Percentiles rank a stretch among this genome's conserved stretches.
These are phyloP conservation scores for Talaromyces sp. DNA, from an alignment of 2,329 filamentous ascomycete species.

Conservation along the genomic window DNA sequence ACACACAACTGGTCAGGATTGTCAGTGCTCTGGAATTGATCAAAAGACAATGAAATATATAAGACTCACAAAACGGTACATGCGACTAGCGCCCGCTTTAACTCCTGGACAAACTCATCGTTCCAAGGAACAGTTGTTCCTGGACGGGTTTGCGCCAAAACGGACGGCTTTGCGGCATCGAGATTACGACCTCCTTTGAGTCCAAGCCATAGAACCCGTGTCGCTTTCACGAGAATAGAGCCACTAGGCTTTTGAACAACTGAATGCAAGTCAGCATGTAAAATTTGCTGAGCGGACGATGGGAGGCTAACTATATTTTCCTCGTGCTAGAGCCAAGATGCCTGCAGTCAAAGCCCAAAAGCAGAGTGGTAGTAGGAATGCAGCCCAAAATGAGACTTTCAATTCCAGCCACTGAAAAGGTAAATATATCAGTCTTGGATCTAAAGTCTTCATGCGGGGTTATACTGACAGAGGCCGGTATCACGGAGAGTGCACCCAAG, in stretches of 20 bases:
- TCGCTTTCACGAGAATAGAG: neutral
- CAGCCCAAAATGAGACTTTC: neutral
- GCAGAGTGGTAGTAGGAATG: neutral
- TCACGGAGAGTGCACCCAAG: neutral
- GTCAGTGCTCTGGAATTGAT: conserved; percentile 38
- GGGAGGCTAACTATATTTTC: neutral
- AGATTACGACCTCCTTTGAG: conserved; percentile 20
- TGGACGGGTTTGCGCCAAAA: conserved; percentile 15
- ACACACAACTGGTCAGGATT: neutral
- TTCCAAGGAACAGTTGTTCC: conserved; percentile 46
- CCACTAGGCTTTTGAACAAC: neutral
- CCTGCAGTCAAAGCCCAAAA: neutral
- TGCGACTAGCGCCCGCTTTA: conserved; percentile 53
- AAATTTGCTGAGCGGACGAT: neutral
- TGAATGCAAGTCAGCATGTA: neutral
- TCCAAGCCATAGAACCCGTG: neutral
- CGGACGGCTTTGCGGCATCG: conserved; percentile 27
- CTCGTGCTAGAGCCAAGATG: neutral
- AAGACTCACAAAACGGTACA: conserved; percentile 48
- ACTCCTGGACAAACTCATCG: conserved; percentile 59
- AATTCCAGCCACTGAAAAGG: neutral
- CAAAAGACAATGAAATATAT: neutral
- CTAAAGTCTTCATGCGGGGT: neutral
- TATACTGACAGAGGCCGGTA: neutral
- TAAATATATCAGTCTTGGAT: neutral